Evolutionary conservation across 2,329 filamentous ascomycete genomes (phyloP).

Genomic region (Talaromyces sp.): DNA sequence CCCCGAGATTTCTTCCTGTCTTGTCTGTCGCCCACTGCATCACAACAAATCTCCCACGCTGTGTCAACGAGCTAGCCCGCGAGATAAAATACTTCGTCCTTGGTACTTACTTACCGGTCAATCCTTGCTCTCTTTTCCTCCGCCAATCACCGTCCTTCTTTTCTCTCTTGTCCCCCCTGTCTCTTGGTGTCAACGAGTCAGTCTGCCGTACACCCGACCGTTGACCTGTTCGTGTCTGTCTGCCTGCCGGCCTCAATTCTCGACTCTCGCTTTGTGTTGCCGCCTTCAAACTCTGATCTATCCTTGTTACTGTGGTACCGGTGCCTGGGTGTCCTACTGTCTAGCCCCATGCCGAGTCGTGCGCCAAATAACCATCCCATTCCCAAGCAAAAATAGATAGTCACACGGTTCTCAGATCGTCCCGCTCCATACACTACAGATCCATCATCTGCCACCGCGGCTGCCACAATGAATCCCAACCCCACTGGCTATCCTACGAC

Average conservation of each 20-base stretch:
- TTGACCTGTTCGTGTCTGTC: background rate
- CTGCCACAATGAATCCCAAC: constrained; percentile 30
- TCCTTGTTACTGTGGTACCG: constrained; percentile 1
- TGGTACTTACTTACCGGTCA: background rate
- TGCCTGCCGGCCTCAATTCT: background rate
- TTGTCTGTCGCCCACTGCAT: background rate
- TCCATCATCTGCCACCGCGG: background rate
- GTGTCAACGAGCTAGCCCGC: background rate
- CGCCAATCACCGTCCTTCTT: background rate
- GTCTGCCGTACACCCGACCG: background rate
- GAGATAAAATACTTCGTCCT: background rate
- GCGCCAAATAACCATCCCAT: background rate
- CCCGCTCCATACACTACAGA: background rate
- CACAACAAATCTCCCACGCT: background rate
- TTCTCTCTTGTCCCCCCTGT: background rate
- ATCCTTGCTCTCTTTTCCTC: constrained; percentile 1
- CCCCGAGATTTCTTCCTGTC: background rate
- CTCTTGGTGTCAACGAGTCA: background rate
- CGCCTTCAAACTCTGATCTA: background rate
- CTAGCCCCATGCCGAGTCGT: too few species aligned
- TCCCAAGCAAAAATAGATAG: background rate
- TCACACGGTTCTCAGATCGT: constrained; percentile 1
- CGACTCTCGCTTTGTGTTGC: constrained; percentile 1
- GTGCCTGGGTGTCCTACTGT: background rate
- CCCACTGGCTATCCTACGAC: constrained; percentile 27